Percentiles rank a stretch among this genome's conserved stretches.
Conservation (phyloP, 129 eudicot genomes). For the Arctium lappa region DNA sequence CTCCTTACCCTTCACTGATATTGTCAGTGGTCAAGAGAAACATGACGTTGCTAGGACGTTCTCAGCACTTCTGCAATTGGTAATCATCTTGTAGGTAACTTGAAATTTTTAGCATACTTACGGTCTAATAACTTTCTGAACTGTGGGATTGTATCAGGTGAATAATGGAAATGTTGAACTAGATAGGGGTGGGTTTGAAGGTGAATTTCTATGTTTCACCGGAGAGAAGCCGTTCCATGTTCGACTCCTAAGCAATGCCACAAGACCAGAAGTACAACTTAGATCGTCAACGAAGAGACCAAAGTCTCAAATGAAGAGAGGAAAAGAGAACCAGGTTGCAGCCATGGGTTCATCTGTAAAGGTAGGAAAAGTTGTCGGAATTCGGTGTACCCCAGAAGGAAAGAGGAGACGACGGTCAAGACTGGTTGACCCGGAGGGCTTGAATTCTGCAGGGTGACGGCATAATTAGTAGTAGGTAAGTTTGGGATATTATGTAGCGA, state of each 20-base stretch:
- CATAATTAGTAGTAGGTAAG: background rate
- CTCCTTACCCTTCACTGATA: conserved; percentile 59
- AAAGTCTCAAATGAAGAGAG: conserved; percentile 47
- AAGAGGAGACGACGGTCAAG: conserved; percentile 69
- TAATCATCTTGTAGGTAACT: conserved; percentile 19
- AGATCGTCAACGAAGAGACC: conserved; percentile 67
- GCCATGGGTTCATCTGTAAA: conserved; percentile 29
- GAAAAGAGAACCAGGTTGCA: conserved; percentile 40
- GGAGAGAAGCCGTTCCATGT: conserved; percentile 67
- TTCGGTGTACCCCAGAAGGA: conserved; percentile 55
- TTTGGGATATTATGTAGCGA: conserved; percentile 13
- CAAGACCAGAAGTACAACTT: conserved; percentile 47
- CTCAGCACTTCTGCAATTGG: conserved; percentile 94
- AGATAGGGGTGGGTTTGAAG: conserved; percentile 20
- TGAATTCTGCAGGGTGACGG: conserved; percentile 44
- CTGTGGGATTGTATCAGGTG: conserved; percentile 44
- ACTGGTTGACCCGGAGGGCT: conserved; percentile 41
- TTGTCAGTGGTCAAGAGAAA: conserved; percentile 77
- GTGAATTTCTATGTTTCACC: conserved; percentile 56
- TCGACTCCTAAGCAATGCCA: conserved; percentile 43
- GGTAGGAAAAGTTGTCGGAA: conserved; percentile 35
- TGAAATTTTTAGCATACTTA: background rate
- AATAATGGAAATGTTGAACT: conserved; percentile 83
- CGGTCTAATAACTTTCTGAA: background rate
- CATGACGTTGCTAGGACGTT: conserved; percentile 87